Percentiles rank a stretch among this genome's conserved stretches.
Evolutionary conservation across 495 filamentous ascomycete species (phyloP).

Genomic region (Hypoxylon crocopeplum): DNA sequence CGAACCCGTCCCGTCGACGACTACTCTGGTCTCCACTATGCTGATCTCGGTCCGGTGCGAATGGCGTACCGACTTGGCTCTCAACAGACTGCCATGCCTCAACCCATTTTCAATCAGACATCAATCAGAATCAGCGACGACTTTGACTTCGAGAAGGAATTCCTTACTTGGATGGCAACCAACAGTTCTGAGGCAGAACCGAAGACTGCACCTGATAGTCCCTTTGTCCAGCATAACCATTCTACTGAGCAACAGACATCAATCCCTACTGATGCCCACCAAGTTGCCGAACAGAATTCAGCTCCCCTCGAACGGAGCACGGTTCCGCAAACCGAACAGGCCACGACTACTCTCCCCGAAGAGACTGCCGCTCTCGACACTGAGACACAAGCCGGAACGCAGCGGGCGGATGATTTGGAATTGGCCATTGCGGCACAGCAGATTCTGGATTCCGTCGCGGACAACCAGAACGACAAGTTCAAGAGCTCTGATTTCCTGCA

Average conservation of each 20-base stretch:
- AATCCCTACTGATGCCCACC: constrained; percentile 28
- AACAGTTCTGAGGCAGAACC: constrained; percentile 36
- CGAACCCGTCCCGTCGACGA: too few species aligned
- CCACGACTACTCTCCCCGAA: background rate
- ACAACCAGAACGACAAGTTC: constrained; percentile 51
- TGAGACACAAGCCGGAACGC: constrained; percentile 5
- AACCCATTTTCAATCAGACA: too few species aligned
- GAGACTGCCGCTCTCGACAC: background rate
- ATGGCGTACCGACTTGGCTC: too few species aligned
- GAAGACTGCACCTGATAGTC: too few species aligned
- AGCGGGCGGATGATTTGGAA: constrained; percentile 35
- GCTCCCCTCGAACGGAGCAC: background rate
- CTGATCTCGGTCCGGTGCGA: too few species aligned
- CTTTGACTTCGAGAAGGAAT: constrained; percentile 32
- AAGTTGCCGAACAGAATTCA: too few species aligned
- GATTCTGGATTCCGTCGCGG: constrained; percentile 47
- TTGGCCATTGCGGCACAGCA: constrained; percentile 48
- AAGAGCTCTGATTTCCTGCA: constrained; percentile 51
- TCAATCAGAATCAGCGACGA: constrained; percentile 2
- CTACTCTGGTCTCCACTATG: too few species aligned
- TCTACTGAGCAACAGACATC: constrained; percentile 24
- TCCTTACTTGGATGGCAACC: constrained; percentile 42
- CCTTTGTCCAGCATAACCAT: constrained; percentile 9
- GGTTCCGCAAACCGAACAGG: background rate
- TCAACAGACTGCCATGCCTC: too few species aligned